Evolutionary conservation across 73 alveolate species (phyloP).

Genomic region (Paramecium sonneborni): DNA sequence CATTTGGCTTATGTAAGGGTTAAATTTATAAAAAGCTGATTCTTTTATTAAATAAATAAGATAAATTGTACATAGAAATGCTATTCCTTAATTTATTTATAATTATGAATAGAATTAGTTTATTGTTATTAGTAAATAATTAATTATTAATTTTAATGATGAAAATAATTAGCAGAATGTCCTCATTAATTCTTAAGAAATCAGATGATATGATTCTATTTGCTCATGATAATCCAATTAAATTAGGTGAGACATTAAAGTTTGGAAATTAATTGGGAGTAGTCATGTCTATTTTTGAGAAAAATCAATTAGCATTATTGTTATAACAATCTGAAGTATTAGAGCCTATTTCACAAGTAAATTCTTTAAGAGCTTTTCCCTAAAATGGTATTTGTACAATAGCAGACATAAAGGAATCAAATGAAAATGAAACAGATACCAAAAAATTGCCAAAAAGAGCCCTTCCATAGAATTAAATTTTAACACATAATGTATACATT

Average conservation of each 20-base stretch:
- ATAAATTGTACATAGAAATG: too few relatives aligned
- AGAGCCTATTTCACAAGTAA: neutral
- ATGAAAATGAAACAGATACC: neutral
- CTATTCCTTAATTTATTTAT: too few relatives aligned
- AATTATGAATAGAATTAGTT: neutral
- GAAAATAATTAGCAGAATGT: neutral
- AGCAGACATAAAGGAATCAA: constrained; percentile 9
- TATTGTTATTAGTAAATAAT: neutral
- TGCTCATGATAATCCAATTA: neutral
- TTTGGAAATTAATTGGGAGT: neutral
- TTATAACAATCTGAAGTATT: neutral
- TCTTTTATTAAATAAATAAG: too few relatives aligned
- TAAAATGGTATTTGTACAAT: neutral
- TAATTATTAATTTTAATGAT: neutral
- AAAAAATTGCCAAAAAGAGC: neutral
- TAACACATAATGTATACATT: neutral
- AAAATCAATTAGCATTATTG: neutral
- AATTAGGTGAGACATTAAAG: neutral
- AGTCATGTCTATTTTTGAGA: constrained; percentile 5
- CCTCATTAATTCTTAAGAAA: neutral
- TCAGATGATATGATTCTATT: neutral
- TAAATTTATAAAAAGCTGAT: too few relatives aligned
- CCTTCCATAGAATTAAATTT: neutral
- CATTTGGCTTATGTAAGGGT: too few relatives aligned
- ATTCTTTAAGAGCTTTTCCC: neutral